A percentile compares a stretch with the other conserved stretches of the same genome.
Evolutionary conservation across 768 basidiomycete species (phyloP).

Genomic region (Tubosaeta sp.): DNA sequence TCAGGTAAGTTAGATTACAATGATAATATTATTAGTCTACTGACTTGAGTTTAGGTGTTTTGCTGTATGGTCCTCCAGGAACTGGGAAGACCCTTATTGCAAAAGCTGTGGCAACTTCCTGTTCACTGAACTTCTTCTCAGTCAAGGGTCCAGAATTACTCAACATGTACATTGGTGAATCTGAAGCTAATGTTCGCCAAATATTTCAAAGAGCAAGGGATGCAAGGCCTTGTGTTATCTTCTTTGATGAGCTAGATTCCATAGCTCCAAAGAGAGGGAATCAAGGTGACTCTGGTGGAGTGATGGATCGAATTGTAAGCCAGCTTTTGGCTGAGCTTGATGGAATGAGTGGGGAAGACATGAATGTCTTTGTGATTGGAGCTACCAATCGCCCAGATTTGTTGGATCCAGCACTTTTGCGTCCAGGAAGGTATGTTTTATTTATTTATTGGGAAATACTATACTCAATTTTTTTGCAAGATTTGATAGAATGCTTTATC

Average conservation of each 20-base stretch:
- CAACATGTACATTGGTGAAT: constrained; percentile 99
- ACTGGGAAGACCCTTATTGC: constrained; percentile 95
- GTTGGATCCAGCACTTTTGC: constrained; percentile 81
- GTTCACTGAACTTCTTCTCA: constrained; percentile 94
- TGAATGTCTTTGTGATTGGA: constrained; percentile 89
- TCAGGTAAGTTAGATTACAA: constrained; percentile 53
- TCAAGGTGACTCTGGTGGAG: constrained; percentile 94
- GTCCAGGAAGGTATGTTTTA: constrained; percentile 71
- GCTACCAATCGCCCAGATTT: constrained; percentile 94
- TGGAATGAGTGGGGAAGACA: constrained; percentile 69
- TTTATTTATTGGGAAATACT: not conserved
- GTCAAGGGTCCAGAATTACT: constrained; percentile 93
- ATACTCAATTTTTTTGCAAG: constrained; percentile 35
- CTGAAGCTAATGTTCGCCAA: constrained; percentile 92
- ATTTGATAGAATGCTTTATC: constrained; percentile 95
- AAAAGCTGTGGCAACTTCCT: constrained; percentile 94
- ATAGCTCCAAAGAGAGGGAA: constrained; percentile 93
- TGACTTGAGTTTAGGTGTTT: constrained; percentile 52
- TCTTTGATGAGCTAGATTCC: constrained; percentile 95
- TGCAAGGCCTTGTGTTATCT: constrained; percentile 91
- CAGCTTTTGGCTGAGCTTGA: constrained; percentile 92
- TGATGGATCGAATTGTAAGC: constrained; percentile 97
- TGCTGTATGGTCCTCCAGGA: constrained; percentile 92
- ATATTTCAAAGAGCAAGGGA: constrained; percentile 90
- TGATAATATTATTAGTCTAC: constrained; percentile 1